Conservation (phyloP, 805 yeast genomes). For the Wickerhamiella azymoides region DNA sequence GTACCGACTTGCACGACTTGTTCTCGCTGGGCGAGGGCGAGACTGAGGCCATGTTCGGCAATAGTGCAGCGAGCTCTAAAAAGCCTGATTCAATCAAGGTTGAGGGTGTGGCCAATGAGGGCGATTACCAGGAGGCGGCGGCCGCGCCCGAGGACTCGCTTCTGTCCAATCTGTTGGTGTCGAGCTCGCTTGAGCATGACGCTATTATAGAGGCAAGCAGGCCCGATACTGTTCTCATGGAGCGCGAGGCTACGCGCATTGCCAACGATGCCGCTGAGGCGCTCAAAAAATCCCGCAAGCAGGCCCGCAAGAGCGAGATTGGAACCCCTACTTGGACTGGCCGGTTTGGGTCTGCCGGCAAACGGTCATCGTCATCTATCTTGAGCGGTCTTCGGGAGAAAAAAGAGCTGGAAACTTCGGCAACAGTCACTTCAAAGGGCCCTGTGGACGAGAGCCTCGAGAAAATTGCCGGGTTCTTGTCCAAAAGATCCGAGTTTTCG, state of each 20-base stretch:
- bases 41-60: conserved; percentile 49
- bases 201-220: conserved; percentile 45
- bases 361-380: conserved; percentile 33
- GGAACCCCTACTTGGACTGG: conserved; percentile 98
- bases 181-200: conserved; percentile 62
- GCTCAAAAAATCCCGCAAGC: conserved; percentile 44
- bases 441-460: conserved; percentile 17
- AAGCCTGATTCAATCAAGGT: conserved; percentile 17
- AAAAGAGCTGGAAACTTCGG: conserved; percentile 25
- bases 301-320: conserved; percentile 34
- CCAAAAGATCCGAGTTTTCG: conserved; percentile 26
- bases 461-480: conserved; percentile 31
- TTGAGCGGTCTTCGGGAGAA: conserved; percentile 35
- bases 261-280: conserved; percentile 48
- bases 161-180: conserved; percentile 38
- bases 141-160: conserved; percentile 26
- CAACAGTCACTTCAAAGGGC: conserved; percentile 1
- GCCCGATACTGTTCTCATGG: conserved; percentile 42
- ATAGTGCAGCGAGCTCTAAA: conserved; percentile 28
- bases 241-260: conserved; percentile 46
- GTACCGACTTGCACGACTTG: conserved; percentile 80
- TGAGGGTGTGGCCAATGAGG: conserved; percentile 14
- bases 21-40: conserved; percentile 66
- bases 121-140: conserved; percentile 31
- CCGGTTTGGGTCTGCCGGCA: conserved; percentile 71